Conservation (phyloP, 495 filamentous ascomycete genomes). For the Podospora bellae-mahoneyi region DNA sequence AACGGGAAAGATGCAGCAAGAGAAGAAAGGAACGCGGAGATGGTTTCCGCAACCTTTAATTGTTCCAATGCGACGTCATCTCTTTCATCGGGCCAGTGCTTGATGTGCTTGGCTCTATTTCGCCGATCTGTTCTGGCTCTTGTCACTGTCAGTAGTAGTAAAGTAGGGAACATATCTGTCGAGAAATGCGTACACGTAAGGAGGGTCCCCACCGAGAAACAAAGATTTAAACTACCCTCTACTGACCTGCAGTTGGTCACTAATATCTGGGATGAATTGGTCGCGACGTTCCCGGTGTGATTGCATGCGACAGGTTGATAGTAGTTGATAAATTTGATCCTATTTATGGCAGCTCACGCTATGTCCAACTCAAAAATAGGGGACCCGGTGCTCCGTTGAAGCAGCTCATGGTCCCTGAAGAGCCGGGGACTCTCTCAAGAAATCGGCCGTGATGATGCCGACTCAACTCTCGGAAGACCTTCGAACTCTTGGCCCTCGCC, state of each 20-base stretch:
- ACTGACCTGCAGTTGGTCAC: neutral
- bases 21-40: neutral
- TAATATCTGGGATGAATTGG: neutral
- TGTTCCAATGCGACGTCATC: slow-evolving; percentile 3
- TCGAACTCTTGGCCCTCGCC: neutral
- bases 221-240: neutral
- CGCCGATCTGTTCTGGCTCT: neutral
- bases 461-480: neutral
- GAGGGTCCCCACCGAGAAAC: neutral
- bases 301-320: slow-evolving; percentile 5
- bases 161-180: neutral
- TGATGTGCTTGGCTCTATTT: neutral
- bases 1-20: neutral
- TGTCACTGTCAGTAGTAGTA: neutral
- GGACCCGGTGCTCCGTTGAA: neutral
- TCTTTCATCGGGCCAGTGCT: neutral
- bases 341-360: slow-evolving; percentile 2
- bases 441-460: neutral
- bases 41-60: slow-evolving; percentile 1
- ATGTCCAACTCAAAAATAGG: neutral
- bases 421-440: neutral
- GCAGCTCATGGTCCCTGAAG: neutral
- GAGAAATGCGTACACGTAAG: neutral
- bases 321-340: neutral
- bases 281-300: slow-evolving; percentile 4